phyloP scores from a whole-genome alignment of 257 asterid genomes.

The Ophiorrhiza pumila region DNA sequence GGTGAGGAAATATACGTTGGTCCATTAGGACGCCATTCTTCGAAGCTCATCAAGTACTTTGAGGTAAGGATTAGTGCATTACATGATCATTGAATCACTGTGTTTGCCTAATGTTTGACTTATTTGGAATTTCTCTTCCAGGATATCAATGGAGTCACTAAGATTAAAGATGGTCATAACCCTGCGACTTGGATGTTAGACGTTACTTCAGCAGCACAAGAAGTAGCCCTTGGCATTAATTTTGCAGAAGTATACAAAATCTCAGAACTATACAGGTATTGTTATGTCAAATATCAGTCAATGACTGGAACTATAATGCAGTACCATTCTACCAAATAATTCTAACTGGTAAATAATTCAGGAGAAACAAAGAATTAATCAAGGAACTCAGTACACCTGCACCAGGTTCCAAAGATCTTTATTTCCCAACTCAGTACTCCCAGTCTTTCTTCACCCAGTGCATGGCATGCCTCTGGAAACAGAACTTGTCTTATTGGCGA shows the following conservation, averaged over 20 bases:
- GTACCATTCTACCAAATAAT: neutral
- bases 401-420: slow-evolving; percentile 49
- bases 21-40: slow-evolving; percentile 76
- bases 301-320: too few species aligned
- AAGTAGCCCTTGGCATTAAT: slow-evolving; percentile 60
- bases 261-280: slow-evolving; percentile 58
- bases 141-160: slow-evolving; percentile 61
- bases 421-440: slow-evolving; percentile 72
- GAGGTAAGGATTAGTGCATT: slow-evolving; percentile 45
- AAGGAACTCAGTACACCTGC: slow-evolving; percentile 64
- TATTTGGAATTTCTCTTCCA: slow-evolving; percentile 15
- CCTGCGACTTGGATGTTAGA: slow-evolving; percentile 97
- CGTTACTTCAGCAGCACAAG: slow-evolving; percentile 70
- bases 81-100: neutral
- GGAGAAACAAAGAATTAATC: slow-evolving; percentile 65
- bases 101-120: neutral
- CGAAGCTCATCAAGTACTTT: slow-evolving; percentile 61
- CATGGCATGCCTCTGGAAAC: slow-evolving; percentile 93
- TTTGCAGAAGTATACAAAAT: slow-evolving; percentile 64
- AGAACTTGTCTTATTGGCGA: slow-evolving; percentile 83
- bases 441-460: slow-evolving; percentile 66
- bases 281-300: neutral
- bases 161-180: slow-evolving; percentile 66
- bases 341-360: slow-evolving; percentile 23
- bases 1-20: slow-evolving; percentile 91